Conservation (phyloP, 352 stramenopile genomes). For the Globisporangium parvum region DNA sequence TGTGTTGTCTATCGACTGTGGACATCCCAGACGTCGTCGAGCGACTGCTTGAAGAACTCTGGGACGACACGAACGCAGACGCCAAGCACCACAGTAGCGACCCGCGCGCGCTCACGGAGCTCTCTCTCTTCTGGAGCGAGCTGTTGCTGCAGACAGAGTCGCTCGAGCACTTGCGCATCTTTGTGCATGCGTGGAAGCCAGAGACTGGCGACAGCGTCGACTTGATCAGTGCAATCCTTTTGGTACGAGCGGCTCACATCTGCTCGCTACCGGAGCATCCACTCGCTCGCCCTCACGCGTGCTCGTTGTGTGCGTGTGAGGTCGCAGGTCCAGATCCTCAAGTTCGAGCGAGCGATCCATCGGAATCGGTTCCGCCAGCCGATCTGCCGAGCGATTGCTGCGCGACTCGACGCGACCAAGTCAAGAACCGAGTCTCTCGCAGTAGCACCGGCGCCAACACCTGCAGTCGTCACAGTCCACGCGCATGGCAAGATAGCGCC, state of each 20-base stretch:
- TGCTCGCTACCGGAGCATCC: background rate
- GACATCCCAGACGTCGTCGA: conserved; percentile 24
- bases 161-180: conserved; percentile 14
- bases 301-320: conserved; percentile 10
- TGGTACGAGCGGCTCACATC: conserved; percentile 18
- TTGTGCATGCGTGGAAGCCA: conserved; percentile 14
- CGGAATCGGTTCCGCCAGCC: conserved; percentile 46
- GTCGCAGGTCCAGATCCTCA: conserved; percentile 29
- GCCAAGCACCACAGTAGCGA: conserved; percentile 2
- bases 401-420: conserved; percentile 8
- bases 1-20: conserved; percentile 6
- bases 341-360: conserved; percentile 56
- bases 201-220: conserved; percentile 19
- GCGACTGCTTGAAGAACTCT: conserved; percentile 26
- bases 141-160: background rate
- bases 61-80: conserved; percentile 9
- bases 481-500: background rate
- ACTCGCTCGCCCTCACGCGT: background rate
- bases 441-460: background rate
- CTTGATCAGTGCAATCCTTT: conserved; percentile 38
- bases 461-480: background rate
- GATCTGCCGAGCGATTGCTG: conserved; percentile 23
- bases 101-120: conserved; percentile 14
- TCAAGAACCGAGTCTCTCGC: background rate
- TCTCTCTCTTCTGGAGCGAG: conserved; percentile 19